A percentile compares a stretch with the other conserved stretches of the same genome.
Evolutionary conservation across 2,329 filamentous ascomycete genomes (phyloP).

Genomic region (Alternaria gansuensis): DNA sequence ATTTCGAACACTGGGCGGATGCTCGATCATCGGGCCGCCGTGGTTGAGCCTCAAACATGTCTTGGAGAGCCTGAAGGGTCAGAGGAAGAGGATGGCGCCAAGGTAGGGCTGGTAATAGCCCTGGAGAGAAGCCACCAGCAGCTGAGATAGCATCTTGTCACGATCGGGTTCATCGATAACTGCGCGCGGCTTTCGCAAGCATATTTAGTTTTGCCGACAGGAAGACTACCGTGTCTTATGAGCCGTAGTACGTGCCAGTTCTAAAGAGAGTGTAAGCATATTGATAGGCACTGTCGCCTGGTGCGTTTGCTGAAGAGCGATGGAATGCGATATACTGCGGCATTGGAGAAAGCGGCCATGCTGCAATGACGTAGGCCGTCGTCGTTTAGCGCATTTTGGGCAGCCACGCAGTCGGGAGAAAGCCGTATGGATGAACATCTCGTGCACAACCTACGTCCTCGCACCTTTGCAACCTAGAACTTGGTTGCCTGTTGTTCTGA

Average conservation of each 20-base stretch:
- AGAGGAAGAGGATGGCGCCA: background rate
- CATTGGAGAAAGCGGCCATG: background rate
- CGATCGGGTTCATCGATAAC: background rate
- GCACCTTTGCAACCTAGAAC: conserved; percentile 11
- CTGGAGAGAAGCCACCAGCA: background rate
- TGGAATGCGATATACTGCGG: background rate
- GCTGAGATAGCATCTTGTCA: background rate
- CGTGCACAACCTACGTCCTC: conserved; percentile 17
- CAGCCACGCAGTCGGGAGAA: conserved; percentile 21
- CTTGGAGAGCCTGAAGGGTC: background rate
- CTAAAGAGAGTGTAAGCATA: background rate
- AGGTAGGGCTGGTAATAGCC: conserved; percentile 4
- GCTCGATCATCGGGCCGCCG: background rate
- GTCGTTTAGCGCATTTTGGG: conserved; percentile 27
- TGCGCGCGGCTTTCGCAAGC: background rate
- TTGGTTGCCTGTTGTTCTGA: conserved; percentile 36
- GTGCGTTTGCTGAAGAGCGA: background rate
- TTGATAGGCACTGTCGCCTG: background rate
- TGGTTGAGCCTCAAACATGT: conserved; percentile 11
- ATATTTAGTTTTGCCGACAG: background rate
- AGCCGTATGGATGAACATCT: conserved; percentile 19
- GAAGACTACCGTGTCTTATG: background rate
- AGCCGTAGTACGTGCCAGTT: background rate
- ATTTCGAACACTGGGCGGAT: conserved; percentile 5
- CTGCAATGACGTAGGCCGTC: conserved; percentile 28